Base-by-base conservation (phyloP, 73 alveolate genomes). In the Stentor coeruleus region DNA sequence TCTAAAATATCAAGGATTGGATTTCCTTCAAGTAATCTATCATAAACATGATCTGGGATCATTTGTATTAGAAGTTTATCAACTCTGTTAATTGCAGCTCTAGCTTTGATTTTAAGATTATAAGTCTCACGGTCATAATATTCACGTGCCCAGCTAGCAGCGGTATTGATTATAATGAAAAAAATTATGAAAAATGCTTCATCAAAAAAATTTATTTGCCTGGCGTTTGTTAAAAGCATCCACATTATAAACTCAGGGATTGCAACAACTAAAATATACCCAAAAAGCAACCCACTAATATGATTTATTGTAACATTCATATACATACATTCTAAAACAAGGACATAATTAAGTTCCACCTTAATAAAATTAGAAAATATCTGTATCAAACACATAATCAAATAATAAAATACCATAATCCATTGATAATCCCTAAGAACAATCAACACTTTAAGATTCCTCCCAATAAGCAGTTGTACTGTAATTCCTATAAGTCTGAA, bases 1-100 rank as follows among this genome's bases (percentile, higher is more conserved):
- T 90, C 97, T 28, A 93, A 82, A 3, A 89, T 92, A 76, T 97
- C 99, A 20, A 89, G 91, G 59, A 35, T 33, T 1, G 83, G 35
- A 37, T 75, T 15, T 2, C 58, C 83, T 75, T 75, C 81, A 20
- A 20, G 26, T n/a, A 75, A 6, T 6, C 26, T 35, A 86, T 85
- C 93, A 0, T 84, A 88, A 15, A 81, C 95, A 38, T 90, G 93
- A 28, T 81, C 74, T 4, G 95, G 95, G 87, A 90, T 86, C 38
- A 90, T 39, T 80, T 90, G 89, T 74, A 80, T 86, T 79, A 90
- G 60, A 83, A 87, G 85, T 82, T 81, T 83, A 74, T 90, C 95
- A n/a, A 88, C 86, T 39, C 83, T 89, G 1, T 59, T 80, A 55
- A 90, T 86, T 37, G 86, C 74, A 66, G 59, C 58, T n/a, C 20